phyloP scores from a whole-genome alignment of 139 green algal genomes.

The Eudorina sp. region DNA sequence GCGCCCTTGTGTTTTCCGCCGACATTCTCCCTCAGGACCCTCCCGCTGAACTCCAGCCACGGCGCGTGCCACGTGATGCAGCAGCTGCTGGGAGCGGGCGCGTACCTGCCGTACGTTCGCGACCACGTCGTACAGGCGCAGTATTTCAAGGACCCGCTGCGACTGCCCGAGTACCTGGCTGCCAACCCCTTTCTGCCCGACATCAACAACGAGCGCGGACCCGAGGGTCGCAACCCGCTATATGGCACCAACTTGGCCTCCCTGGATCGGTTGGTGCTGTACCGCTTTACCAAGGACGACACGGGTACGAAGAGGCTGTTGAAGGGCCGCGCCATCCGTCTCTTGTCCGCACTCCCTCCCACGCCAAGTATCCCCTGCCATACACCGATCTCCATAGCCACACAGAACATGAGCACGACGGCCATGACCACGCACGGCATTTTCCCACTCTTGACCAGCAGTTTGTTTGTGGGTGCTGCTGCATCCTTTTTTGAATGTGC shows the following conservation, averaged over 20 bases:
- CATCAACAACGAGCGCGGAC: constrained; percentile 88
- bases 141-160: constrained; percentile 69
- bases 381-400: too few relatives aligned
- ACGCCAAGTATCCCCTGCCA: too few relatives aligned
- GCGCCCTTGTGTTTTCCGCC: not conserved
- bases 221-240: constrained; percentile 57
- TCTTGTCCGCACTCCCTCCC: too few relatives aligned
- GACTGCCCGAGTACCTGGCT: constrained; percentile 75
- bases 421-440: too few relatives aligned
- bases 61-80: constrained; percentile 59
- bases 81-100: constrained; percentile 63
- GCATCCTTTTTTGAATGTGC: too few relatives aligned
- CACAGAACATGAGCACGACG: too few relatives aligned
- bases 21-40: not conserved
- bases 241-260: constrained; percentile 83
- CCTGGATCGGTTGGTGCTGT: constrained; percentile 83
- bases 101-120: constrained; percentile 80
- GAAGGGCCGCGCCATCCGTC: too few relatives aligned
- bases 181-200: constrained; percentile 85
- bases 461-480: too few relatives aligned
- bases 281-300: constrained; percentile 83
- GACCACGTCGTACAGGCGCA: constrained; percentile 79
- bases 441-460: too few relatives aligned
- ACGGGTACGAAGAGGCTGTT: constrained; percentile 69
- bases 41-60: constrained; percentile 34